Conservation (phyloP, 345 rosid genomes). For the Limnanthes douglasii region DNA sequence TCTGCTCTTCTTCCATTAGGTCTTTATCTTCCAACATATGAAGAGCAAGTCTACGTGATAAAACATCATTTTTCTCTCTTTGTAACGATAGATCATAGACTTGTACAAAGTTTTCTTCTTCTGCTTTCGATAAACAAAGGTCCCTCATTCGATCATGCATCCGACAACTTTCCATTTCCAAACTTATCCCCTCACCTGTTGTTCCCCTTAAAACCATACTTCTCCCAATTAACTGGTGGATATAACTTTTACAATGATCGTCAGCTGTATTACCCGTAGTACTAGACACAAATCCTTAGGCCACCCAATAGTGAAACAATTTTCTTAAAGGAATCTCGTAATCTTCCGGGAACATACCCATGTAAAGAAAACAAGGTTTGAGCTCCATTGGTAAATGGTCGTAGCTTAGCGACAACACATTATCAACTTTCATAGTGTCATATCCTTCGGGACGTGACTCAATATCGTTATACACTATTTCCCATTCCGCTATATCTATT, state of each 20-base stretch:
- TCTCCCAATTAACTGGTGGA: slow-evolving; percentile 20
- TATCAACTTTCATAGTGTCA: slow-evolving; percentile 8
- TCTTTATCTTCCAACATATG: slow-evolving; percentile 10
- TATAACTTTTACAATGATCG: slow-evolving; percentile 15
- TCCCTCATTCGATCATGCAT: slow-evolving; percentile 21
- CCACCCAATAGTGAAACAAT: slow-evolving; percentile 28
- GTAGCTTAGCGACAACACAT: slow-evolving; percentile 12
- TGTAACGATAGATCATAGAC: slow-evolving; percentile 5
- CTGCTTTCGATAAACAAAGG: slow-evolving; percentile 12
- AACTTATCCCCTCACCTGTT: slow-evolving; percentile 12
- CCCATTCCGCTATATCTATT: slow-evolving; percentile 7
- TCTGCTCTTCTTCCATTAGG: too few relatives aligned
- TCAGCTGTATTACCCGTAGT: slow-evolving; percentile 9
- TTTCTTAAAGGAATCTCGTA: slow-evolving; percentile 19
- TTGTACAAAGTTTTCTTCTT: slow-evolving; percentile 10
- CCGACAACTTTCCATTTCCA: slow-evolving; percentile 10
- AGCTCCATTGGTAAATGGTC: slow-evolving; percentile 12
- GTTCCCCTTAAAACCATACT: slow-evolving; percentile 23
- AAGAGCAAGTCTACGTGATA: slow-evolving; percentile 16
- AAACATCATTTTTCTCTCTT: slow-evolving; percentile 4
- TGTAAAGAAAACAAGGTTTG: slow-evolving; percentile 14
- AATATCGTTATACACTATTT: slow-evolving; percentile 10
- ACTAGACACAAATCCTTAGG: slow-evolving; percentile 22
- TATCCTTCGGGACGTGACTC: slow-evolving; percentile 5
- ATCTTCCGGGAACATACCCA: slow-evolving; percentile 15